phyloP scores from a whole-genome alignment of 2,329 filamentous ascomycete genomes.

The Diaporthe humulicola region DNA sequence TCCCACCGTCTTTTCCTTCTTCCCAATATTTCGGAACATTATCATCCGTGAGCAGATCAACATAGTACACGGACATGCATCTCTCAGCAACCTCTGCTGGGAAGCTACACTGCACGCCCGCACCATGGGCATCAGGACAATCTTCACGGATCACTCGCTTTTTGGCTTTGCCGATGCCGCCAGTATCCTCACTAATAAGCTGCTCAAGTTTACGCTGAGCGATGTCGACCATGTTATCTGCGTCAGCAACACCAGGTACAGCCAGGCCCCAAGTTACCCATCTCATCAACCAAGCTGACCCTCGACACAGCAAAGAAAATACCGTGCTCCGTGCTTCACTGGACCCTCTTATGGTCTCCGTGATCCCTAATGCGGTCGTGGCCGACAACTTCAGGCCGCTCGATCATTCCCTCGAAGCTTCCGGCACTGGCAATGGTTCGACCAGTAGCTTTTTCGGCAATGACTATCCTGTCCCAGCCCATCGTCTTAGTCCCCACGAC shows the following conservation, averaged over 20 bases:
- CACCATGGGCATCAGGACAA: conserved; percentile 95
- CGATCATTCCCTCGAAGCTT: conserved; percentile 53
- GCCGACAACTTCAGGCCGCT: conserved; percentile 93
- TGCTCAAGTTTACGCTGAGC: conserved; percentile 94
- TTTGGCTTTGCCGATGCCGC: conserved; percentile 97
- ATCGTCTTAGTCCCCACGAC: conserved; percentile 83
- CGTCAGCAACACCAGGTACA: conserved; percentile 95
- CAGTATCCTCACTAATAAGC: conserved; percentile 96
- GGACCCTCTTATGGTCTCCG: conserved; percentile 96
- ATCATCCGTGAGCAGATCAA: conserved; percentile 94
- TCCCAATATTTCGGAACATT: conserved; percentile 97
- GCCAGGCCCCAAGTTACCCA: neutral
- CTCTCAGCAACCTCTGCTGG: conserved; percentile 91
- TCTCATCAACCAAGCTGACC: conserved; percentile 40
- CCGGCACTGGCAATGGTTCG: conserved; percentile 31
- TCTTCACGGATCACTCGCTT: conserved; percentile 97
- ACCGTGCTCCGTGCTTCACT: conserved; percentile 94
- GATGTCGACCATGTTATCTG: conserved; percentile 99
- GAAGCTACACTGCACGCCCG: conserved; percentile 95
- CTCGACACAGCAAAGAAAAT: conserved; percentile 85
- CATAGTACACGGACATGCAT: conserved; percentile 98
- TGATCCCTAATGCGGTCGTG: conserved; percentile 97
- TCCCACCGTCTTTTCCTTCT: conserved; percentile 98
- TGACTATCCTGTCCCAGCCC: conserved; percentile 64
- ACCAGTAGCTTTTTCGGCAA: conserved; percentile 53